phyloP scores from a whole-genome alignment of 768 basidiomycete genomes.

The Pleurotus cornucopiae region DNA sequence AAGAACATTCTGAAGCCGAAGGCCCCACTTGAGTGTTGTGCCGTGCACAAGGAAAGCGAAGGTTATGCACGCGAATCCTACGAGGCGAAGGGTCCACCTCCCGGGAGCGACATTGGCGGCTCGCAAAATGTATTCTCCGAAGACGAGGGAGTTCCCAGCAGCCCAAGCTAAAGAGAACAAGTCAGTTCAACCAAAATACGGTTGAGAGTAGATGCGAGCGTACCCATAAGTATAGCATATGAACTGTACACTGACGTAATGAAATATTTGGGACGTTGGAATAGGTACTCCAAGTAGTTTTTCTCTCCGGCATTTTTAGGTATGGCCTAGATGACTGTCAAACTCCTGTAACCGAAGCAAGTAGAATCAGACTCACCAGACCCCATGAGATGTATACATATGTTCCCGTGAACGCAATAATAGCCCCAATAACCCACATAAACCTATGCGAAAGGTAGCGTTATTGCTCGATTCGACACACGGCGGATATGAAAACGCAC shows the following conservation, averaged over 20 bases:
- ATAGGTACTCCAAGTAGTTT: constrained; percentile 64
- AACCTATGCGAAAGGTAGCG: constrained; percentile 17
- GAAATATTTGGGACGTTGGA: constrained; percentile 50
- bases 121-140: constrained; percentile 50
- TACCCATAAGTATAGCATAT: constrained; percentile 47
- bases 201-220: neutral
- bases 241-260: constrained; percentile 52
- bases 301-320: constrained; percentile 70
- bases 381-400: constrained; percentile 39
- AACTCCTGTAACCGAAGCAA: neutral
- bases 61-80: constrained; percentile 33
- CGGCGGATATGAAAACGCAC: constrained; percentile 13
- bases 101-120: constrained; percentile 26
- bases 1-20: constrained; percentile 60
- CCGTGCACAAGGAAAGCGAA: constrained; percentile 36
- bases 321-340: constrained; percentile 33
- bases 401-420: constrained; percentile 35
- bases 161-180: constrained; percentile 25
- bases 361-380: constrained; percentile 21
- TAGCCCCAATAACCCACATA: constrained; percentile 39
- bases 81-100: constrained; percentile 28
- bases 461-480: neutral
- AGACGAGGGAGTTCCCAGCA: constrained; percentile 47
- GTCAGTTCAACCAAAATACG: neutral
- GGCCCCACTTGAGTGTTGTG: constrained; percentile 43